Percentiles rank a stretch among this genome's conserved stretches.
phyloP scores from a whole-genome alignment of 2,329 filamentous ascomycete species.

The Trichoderma afroharzianum region DNA sequence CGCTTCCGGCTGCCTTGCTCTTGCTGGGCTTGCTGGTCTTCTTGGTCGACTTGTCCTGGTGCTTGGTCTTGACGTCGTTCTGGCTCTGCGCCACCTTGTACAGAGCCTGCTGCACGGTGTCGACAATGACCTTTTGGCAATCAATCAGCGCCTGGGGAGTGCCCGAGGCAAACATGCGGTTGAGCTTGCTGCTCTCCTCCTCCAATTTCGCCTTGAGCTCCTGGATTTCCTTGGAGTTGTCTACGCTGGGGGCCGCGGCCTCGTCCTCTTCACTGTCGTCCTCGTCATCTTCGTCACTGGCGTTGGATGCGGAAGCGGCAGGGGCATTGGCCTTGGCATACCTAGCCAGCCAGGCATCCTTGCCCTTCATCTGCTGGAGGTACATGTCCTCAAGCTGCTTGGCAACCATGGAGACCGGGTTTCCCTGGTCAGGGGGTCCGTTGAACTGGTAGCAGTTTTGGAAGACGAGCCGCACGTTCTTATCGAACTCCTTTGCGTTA shows the following conservation, averaged over 20 bases:
- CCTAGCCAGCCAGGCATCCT: constrained; percentile 74
- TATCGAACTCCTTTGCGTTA: constrained; percentile 79
- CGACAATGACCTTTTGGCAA: constrained; percentile 59
- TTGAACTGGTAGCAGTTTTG: constrained; percentile 94
- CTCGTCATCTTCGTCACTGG: constrained; percentile 69
- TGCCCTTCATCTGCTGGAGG: constrained; percentile 70
- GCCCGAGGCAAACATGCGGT: constrained; percentile 45
- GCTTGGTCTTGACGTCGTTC: constrained; percentile 43
- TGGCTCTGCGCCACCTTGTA: constrained; percentile 68
- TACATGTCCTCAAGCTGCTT: constrained; percentile 73
- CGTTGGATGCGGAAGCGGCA: constrained; percentile 59
- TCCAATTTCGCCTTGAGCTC: constrained; percentile 49
- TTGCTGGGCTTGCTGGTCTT: constrained; percentile 58
- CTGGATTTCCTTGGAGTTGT: constrained; percentile 44
- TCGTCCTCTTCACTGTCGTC: constrained; percentile 61
- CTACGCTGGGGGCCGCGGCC: constrained; percentile 40
- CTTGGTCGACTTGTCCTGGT: constrained; percentile 55
- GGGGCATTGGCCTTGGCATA: constrained; percentile 57
- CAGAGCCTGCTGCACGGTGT: constrained; percentile 66
- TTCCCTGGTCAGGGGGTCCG: constrained; percentile 50
- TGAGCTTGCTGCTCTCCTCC: constrained; percentile 58
- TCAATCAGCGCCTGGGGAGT: constrained; percentile 52
- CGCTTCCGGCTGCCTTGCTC: constrained; percentile 37
- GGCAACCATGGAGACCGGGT: constrained; percentile 69
- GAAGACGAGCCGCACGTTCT: constrained; percentile 78